These are phyloP conservation scores for Globisporangium acanthophoron DNA, from an alignment of 352 stramenopile genomes.

Conservation along the genomic window DNA sequence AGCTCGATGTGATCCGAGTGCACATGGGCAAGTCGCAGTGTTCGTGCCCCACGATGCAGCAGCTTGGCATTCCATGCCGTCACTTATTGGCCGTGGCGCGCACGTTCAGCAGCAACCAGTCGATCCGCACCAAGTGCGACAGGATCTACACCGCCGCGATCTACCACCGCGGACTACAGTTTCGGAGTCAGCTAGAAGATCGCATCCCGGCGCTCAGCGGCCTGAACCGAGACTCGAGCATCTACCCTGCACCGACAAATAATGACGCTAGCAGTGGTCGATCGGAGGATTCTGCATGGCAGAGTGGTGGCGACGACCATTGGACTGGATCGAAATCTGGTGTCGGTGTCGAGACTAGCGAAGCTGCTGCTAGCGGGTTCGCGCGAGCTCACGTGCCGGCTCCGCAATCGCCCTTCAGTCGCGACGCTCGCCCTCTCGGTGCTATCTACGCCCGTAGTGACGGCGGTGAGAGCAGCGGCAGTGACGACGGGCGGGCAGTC, in stretches of 20 bases:
- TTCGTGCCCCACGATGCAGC: conserved; percentile 65
- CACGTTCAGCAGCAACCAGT: conserved; percentile 50
- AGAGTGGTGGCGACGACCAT: not conserved
- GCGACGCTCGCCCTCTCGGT: too few relatives aligned
- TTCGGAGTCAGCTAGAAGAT: conserved; percentile 6
- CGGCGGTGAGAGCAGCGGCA: not conserved
- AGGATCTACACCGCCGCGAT: conserved; percentile 62
- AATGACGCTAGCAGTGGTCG: not conserved
- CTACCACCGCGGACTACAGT: conserved; percentile 22
- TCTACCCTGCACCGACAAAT: conserved; percentile 9
- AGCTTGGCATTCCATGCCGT: conserved; percentile 70
- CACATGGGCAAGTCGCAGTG: conserved; percentile 52
- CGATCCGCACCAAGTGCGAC: conserved; percentile 58
- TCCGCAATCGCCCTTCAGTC: not conserved
- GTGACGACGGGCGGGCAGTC: not conserved
- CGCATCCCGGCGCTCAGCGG: conserved; percentile 9
- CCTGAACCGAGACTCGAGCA: conserved; percentile 14
- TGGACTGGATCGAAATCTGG: too few relatives aligned
- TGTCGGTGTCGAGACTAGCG: not conserved
- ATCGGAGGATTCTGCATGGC: not conserved
- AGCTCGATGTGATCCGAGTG: conserved; percentile 50
- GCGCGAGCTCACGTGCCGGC: not conserved
- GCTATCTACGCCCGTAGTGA: not conserved
- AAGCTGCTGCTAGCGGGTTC: not conserved
- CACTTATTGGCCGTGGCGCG: conserved; percentile 68